These are phyloP conservation scores for Penicillium vulpinum DNA, from an alignment of 2,329 filamentous ascomycete genomes.

Conservation along the genomic window DNA sequence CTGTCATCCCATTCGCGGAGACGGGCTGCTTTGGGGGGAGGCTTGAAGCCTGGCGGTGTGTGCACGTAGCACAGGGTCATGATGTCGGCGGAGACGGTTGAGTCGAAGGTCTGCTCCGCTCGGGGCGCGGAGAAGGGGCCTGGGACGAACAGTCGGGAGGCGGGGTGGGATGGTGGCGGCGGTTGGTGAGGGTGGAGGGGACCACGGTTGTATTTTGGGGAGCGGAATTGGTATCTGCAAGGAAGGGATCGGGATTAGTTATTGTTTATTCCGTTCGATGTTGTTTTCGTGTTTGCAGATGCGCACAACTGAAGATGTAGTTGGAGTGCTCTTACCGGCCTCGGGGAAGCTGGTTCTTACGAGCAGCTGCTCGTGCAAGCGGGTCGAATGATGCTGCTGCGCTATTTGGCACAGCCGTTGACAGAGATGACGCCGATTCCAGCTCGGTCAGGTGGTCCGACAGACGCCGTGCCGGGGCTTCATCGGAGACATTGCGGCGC, in stretches of 20 bases:
- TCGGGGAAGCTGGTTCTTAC: constrained; percentile 48
- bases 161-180: constrained; percentile 79
- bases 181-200: constrained; percentile 91
- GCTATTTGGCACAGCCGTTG: constrained; percentile 40
- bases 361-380: constrained; percentile 46
- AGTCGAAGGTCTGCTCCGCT: constrained; percentile 84
- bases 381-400: constrained; percentile 53
- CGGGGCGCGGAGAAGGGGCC: constrained; percentile 88
- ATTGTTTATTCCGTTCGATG: background rate
- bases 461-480: constrained; percentile 36
- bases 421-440: constrained; percentile 51
- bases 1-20: constrained; percentile 84
- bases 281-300: background rate
- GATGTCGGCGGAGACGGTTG: constrained; percentile 81
- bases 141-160: constrained; percentile 82
- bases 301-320: constrained; percentile 1
- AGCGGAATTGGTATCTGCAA: constrained; percentile 85
- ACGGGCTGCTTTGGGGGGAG: constrained; percentile 60
- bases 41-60: constrained; percentile 71
- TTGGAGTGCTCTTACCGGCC: constrained; percentile 49
- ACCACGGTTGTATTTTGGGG: constrained; percentile 91
- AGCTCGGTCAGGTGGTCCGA: constrained; percentile 44
- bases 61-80: constrained; percentile 88
- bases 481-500: constrained; percentile 51
- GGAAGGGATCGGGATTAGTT: constrained; percentile 8